A percentile compares a stretch with the other conserved stretches of the same genome.
phyloP scores from a whole-genome alignment of 768 basidiomycete genomes.

The Cystobasidium tubakii region DNA sequence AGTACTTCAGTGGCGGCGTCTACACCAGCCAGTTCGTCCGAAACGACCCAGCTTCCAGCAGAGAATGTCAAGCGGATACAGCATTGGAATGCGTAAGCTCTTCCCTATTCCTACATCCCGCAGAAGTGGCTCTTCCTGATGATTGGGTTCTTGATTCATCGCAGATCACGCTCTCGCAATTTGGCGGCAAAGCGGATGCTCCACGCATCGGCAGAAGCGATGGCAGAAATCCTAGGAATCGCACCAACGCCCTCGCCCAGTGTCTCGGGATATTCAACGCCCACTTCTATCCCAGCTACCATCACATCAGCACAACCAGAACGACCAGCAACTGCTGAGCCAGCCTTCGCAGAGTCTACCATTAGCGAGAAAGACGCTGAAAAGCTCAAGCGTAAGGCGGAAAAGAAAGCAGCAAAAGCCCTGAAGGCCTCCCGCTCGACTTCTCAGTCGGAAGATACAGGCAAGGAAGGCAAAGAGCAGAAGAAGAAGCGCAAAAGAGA shows the following conservation, averaged over 20 bases:
- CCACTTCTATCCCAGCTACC: conserved; percentile 8
- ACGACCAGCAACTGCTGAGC: neutral
- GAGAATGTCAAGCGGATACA: conserved; percentile 3
- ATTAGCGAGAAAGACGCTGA: conserved; percentile 4
- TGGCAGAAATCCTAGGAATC: conserved; percentile 46
- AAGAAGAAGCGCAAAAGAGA: conserved; percentile 32
- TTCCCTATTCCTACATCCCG: too few relatives aligned
- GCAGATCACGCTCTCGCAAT: conserved; percentile 27
- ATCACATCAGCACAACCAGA: neutral
- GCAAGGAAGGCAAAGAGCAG: neutral
- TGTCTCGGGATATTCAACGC: conserved; percentile 14
- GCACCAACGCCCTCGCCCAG: conserved; percentile 34
- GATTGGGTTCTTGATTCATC: neutral
- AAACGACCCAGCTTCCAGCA: conserved; percentile 18
- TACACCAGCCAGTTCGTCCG: neutral
- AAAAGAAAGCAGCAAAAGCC: conserved; percentile 9
- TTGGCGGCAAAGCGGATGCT: conserved; percentile 44
- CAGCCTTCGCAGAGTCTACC: neutral
- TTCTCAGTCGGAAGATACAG: neutral
- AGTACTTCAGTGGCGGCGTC: neutral
- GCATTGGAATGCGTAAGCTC: conserved; percentile 20
- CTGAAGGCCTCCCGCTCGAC: neutral
- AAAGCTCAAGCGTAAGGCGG: conserved; percentile 9
- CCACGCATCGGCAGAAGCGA: conserved; percentile 37
- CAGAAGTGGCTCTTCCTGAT: too few relatives aligned